These are phyloP conservation scores for Populus pruinosa DNA, from an alignment of 345 rosid species.

Conservation along the genomic window DNA sequence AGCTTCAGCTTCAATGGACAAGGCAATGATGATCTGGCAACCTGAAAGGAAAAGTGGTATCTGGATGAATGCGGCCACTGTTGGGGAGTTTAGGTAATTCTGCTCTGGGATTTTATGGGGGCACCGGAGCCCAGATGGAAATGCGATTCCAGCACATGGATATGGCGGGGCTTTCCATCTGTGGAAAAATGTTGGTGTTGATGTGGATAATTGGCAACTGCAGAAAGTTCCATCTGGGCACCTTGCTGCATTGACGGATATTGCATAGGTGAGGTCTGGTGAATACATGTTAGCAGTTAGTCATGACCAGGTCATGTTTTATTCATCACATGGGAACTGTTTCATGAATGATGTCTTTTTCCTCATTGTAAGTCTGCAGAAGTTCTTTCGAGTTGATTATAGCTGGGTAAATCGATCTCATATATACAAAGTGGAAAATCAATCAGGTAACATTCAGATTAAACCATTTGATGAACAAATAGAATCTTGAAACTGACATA, in stretches of 20 bases:
- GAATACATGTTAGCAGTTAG: constrained; percentile 83
- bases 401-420: neutral
- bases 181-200: constrained; percentile 70
- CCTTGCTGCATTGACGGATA: constrained; percentile 75
- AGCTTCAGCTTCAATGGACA: constrained; percentile 87
- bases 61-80: constrained; percentile 97
- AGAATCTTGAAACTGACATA: neutral
- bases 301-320: constrained; percentile 73
- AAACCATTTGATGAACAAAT: neutral
- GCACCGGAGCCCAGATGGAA: constrained; percentile 77
- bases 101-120: constrained; percentile 98
- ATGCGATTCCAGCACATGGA: constrained; percentile 80
- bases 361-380: neutral
- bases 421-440: neutral
- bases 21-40: constrained; percentile 98
- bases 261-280: constrained; percentile 71
- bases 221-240: constrained; percentile 89
- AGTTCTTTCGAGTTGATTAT: neutral
- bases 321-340: neutral
- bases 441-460: neutral
- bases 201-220: constrained; percentile 78
- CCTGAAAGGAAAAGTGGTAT: constrained; percentile 82
- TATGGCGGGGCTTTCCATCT: constrained; percentile 90
- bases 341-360: neutral
- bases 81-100: constrained; percentile 91